Conservation (phyloP, 2,329 filamentous ascomycete species). For the Monascus ruber region DNA sequence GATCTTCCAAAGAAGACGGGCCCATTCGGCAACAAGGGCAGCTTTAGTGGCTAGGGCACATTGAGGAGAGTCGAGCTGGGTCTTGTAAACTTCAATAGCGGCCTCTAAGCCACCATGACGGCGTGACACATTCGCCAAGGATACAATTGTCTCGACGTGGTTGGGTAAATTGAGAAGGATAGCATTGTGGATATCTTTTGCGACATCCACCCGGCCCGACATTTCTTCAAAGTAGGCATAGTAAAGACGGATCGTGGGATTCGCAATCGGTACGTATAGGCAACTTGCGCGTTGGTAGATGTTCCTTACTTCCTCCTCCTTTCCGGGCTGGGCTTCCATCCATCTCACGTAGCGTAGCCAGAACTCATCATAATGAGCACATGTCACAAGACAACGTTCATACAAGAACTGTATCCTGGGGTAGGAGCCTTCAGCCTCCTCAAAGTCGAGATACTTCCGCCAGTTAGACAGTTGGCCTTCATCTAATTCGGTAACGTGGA, state of each 20-base stretch:
- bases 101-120: conserved; percentile 74
- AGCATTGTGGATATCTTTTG: conserved; percentile 72
- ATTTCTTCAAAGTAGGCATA: conserved; percentile 95
- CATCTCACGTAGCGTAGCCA: conserved; percentile 96
- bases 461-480: conserved; percentile 76
- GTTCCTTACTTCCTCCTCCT: conserved; percentile 80
- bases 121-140: conserved; percentile 74
- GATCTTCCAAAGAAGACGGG: conserved; percentile 72
- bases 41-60: conserved; percentile 74
- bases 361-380: conserved; percentile 92
- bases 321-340: conserved; percentile 72
- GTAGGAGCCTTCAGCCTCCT: conserved; percentile 73
- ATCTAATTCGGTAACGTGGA: conserved; percentile 88
- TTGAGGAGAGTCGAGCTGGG: conserved; percentile 61
- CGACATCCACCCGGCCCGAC: conserved; percentile 61
- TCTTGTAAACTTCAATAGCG: conserved; percentile 71
- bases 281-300: conserved; percentile 83
- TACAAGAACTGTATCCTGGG: conserved; percentile 71
- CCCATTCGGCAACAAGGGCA: conserved; percentile 79
- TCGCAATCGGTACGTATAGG: conserved; percentile 75
- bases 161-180: conserved; percentile 67
- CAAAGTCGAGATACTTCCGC: conserved; percentile 93
- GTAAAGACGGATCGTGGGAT: conserved; percentile 72
- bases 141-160: conserved; percentile 77
- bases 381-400: conserved; percentile 84